These are phyloP conservation scores for Salisapilia sapeloensis DNA, from an alignment of 352 stramenopile species.

Conservation along the genomic window DNA sequence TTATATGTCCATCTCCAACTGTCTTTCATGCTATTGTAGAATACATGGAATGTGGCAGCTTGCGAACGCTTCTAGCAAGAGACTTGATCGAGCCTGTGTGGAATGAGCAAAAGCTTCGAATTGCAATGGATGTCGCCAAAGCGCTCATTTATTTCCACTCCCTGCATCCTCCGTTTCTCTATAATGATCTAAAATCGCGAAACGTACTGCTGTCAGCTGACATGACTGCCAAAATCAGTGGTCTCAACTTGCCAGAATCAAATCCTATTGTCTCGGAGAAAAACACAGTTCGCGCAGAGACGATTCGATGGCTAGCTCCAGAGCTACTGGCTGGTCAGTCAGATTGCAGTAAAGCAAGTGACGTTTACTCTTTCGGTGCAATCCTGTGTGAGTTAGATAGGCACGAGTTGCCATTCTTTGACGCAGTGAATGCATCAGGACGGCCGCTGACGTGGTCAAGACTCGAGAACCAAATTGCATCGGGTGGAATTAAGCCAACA, in stretches of 20 bases:
- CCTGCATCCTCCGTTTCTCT: slow-evolving; percentile 13
- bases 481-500: no score
- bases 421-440: slow-evolving; percentile 36
- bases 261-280: not conserved
- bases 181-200: slow-evolving; percentile 22
- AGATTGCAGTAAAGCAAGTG: slow-evolving; percentile 17
- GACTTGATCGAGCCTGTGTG: no score
- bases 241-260: slow-evolving; percentile 3
- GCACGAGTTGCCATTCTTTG: slow-evolving; percentile 46
- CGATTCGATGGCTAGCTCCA: slow-evolving; percentile 38
- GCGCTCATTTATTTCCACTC: slow-evolving; percentile 30
- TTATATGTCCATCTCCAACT: no score
- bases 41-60: no score
- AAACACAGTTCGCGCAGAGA: slow-evolving; percentile 11
- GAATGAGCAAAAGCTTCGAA: slow-evolving; percentile 23
- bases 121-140: slow-evolving; percentile 17
- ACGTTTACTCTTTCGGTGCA: slow-evolving; percentile 63
- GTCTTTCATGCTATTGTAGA: no score
- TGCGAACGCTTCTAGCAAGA: no score
- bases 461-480: no score
- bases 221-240: slow-evolving; percentile 5
- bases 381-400: slow-evolving; percentile 54
- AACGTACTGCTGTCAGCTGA: slow-evolving; percentile 27
- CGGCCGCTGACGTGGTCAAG: slow-evolving; percentile 21
- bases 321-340: slow-evolving; percentile 38